These are phyloP conservation scores for Trichophyton benhamiae DNA, from an alignment of 2,329 filamentous ascomycete species.

Conservation along the genomic window DNA sequence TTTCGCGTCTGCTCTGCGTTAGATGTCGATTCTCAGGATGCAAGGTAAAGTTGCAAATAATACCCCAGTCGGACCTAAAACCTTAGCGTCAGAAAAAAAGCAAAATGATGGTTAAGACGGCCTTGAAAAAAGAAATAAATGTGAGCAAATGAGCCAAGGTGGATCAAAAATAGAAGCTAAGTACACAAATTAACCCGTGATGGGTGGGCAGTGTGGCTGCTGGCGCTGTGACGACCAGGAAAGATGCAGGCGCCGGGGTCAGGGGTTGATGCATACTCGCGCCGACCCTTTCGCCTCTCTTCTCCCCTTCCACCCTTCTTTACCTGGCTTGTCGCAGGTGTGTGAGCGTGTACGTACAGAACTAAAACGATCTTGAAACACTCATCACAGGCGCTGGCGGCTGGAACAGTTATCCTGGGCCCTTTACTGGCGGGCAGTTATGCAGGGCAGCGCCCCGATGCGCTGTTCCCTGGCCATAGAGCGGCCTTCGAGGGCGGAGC, in stretches of 20 bases:
- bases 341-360: not conserved
- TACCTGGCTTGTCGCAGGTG: not conserved
- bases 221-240: not conserved
- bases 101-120: slow-evolving; percentile 1
- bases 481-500: not conserved
- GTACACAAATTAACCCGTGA: slow-evolving; percentile 4
- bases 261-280: slow-evolving; percentile 1
- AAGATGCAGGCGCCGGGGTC: not conserved
- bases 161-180: slow-evolving; percentile 8
- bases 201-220: not conserved
- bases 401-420: not conserved
- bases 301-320: not conserved
- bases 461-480: not conserved
- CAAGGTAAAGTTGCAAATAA: slow-evolving; percentile 5
- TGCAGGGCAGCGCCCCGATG: not conserved
- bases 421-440: not conserved
- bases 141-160: not conserved
- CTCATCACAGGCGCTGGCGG: slow-evolving; percentile 3
- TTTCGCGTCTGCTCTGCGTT: slow-evolving; percentile 3
- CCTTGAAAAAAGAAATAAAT: slow-evolving; percentile 2
- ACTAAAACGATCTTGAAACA: slow-evolving; percentile 1
- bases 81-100: not conserved
- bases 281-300: not conserved
- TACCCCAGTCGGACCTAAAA: slow-evolving; percentile 3
- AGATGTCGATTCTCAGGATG: slow-evolving; percentile 2